Conservation (phyloP, 2,329 filamentous ascomycete species). For the Biscogniauxia mediterranea region DNA sequence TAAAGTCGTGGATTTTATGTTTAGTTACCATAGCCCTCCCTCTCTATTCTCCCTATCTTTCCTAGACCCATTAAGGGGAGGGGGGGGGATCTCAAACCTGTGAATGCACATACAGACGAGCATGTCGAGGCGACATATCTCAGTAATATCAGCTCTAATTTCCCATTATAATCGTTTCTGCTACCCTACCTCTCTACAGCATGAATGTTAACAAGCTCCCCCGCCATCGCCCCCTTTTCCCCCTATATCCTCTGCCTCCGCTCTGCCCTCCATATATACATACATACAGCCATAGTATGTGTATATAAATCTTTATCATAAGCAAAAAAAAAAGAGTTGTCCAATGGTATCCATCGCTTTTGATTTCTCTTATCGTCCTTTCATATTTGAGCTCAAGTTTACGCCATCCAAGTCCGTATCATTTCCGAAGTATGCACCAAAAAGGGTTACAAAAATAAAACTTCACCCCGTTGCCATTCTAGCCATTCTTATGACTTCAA, state of each 20-base stretch:
- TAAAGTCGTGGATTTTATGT: too few species aligned
- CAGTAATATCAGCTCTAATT: background rate
- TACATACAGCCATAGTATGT: too few species aligned
- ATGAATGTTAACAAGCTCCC: background rate
- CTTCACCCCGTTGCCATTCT: background rate
- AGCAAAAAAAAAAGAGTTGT: background rate
- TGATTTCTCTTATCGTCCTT: background rate
- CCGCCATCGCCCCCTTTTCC: too few species aligned
- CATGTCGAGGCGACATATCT: background rate
- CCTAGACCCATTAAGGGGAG: background rate
- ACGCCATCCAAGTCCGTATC: background rate
- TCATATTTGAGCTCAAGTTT: background rate
- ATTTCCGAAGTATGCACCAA: background rate
- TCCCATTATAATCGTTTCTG: background rate
- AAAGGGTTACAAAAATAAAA: background rate
- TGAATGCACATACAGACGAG: background rate
- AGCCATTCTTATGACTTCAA: conserved; percentile 3
- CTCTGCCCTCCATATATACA: too few species aligned
- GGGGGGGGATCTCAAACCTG: background rate
- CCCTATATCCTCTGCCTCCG: too few species aligned
- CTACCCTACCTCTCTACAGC: background rate
- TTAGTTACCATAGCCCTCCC: too few species aligned
- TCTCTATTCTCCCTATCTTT: too few species aligned
- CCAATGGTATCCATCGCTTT: background rate
- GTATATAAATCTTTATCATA: background rate